These are phyloP conservation scores for Aspergillus sparsus DNA, from an alignment of 495 filamentous ascomycete species.

Conservation along the genomic window DNA sequence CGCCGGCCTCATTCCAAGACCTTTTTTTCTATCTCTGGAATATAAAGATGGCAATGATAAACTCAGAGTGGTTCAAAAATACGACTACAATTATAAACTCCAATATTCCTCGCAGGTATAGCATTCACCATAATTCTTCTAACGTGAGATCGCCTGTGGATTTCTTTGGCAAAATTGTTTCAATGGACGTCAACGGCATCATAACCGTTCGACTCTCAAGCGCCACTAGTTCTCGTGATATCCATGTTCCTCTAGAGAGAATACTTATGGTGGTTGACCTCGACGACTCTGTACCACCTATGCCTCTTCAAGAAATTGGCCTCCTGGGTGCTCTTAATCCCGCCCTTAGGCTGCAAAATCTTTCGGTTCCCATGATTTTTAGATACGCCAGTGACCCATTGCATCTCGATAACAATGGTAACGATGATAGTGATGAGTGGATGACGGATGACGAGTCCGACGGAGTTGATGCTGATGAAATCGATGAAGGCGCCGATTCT, in stretches of 20 bases:
- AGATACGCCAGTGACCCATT: slow-evolving; percentile 40
- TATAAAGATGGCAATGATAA: slow-evolving; percentile 21
- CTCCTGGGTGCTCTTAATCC: not conserved
- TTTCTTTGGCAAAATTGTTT: slow-evolving; percentile 60
- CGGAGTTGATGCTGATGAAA: slow-evolving; percentile 3
- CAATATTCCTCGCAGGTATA: slow-evolving; percentile 20
- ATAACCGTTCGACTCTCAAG: slow-evolving; percentile 56
- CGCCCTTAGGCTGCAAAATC: not conserved
- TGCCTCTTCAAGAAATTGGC: not conserved
- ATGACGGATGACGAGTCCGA: slow-evolving; percentile 25
- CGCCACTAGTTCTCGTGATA: slow-evolving; percentile 46
- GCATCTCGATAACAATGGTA: slow-evolving; percentile 34
- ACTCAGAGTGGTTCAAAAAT: slow-evolving; percentile 28
- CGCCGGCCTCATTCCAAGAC: slow-evolving; percentile 16
- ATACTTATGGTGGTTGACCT: slow-evolving; percentile 42
- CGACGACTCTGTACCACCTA: slow-evolving; percentile 22
- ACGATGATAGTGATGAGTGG: slow-evolving; percentile 42
- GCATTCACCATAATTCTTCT: slow-evolving; percentile 18
- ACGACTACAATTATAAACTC: slow-evolving; percentile 21
- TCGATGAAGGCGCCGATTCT: slow-evolving; percentile 8
- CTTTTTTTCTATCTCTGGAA: slow-evolving; percentile 17
- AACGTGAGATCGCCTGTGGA: slow-evolving; percentile 27
- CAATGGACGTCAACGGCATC: slow-evolving; percentile 53
- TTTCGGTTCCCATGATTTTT: slow-evolving; percentile 22
- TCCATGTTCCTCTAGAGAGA: slow-evolving; percentile 49